A percentile compares a stretch with the other conserved stretches of the same genome.
phyloP scores from a whole-genome alignment of 2,329 filamentous ascomycete species.

The Exserohilum turcica region DNA sequence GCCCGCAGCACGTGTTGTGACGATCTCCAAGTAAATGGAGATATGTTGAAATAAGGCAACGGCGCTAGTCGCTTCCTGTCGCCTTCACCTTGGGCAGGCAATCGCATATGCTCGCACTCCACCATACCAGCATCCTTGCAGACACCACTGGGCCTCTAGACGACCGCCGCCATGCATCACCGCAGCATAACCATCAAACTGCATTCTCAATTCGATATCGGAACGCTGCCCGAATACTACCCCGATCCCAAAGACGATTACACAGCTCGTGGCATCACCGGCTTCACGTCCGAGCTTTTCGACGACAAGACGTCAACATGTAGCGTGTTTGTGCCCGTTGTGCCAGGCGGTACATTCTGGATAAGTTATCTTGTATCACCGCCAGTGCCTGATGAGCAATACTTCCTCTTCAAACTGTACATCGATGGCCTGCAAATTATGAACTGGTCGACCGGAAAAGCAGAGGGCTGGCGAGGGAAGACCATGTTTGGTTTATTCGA shows the following conservation, averaged over 20 bases:
- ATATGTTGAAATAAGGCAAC: not conserved
- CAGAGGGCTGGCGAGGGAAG: constrained; percentile 52
- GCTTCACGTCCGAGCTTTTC: constrained; percentile 14
- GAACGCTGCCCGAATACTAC: constrained; percentile 47
- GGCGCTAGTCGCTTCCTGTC: not conserved
- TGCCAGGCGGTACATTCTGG: constrained; percentile 52
- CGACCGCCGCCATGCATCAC: constrained; percentile 30
- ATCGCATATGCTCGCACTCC: not conserved
- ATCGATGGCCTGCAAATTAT: constrained; percentile 48
- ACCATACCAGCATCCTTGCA: not conserved
- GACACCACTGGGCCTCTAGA: not conserved
- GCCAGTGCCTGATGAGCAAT: constrained; percentile 37
- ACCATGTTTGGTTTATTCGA: constrained; percentile 53
- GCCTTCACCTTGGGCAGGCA: not conserved
- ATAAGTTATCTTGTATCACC: constrained; percentile 46
- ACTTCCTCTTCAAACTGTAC: constrained; percentile 56
- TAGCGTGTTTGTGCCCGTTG: constrained; percentile 43
- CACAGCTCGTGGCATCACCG: constrained; percentile 10
- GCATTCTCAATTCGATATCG: constrained; percentile 51
- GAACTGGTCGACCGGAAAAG: constrained; percentile 52
- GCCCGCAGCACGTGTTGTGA: not conserved
- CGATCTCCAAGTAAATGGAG: not conserved
- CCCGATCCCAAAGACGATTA: constrained; percentile 27
- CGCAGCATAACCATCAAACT: constrained; percentile 49
- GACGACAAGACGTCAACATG: constrained; percentile 38